Base-by-base conservation (phyloP, 139 green algal species). In the Pleodorina starrii region DNA sequence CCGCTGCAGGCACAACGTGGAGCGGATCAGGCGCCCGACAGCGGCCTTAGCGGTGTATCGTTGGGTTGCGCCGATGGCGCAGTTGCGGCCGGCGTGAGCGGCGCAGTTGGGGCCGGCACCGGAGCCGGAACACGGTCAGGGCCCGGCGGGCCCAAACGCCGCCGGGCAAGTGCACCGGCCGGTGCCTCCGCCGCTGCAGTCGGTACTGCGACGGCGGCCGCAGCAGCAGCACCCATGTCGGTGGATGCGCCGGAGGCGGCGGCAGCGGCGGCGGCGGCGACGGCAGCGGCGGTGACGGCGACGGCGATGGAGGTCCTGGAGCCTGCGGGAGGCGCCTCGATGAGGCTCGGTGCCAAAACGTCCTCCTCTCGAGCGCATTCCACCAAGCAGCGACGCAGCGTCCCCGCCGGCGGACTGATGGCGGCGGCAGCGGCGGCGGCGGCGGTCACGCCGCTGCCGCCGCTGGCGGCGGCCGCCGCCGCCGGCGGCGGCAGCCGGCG, bases 311-410 rank as follows among this genome's bases (percentile, higher is more conserved):
- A 9, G 54, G 7, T 66, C 9, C 54, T 2, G 63, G 32, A 6
- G n/a, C 63, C 63, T 19, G 2, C 32, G 63, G 16, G 27, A 36
- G 19, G 63, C 2, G 63, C 32, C 27, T 6, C 2, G 63, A 73
- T n/a, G 21, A 71, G 63, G 63, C 32, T 23, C 32, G 63, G n/a
- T n/a, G n/a, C n/a, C n/a, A n/a, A n/a, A n/a, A n/a, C n/a, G n/a
- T n/a, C n/a, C n/a, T n/a, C n/a, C n/a, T n/a, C n/a, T n/a, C 12
- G 63, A 10, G 63, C 74, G 29, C 25, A 43, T 0, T 23, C 48
- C 48, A 51, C 77, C 19, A 85, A 54, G 77, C 77, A 57, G 35
- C 77, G 77, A 7, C 51, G 77, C 19, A 85, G 77, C 27, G 51
- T 85, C 48, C 77, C 77, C 1, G 51, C 36, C 0, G 77, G 35